Conservation (phyloP, 257 asterid genomes). For the Phtheirospermum japonicum region DNA sequence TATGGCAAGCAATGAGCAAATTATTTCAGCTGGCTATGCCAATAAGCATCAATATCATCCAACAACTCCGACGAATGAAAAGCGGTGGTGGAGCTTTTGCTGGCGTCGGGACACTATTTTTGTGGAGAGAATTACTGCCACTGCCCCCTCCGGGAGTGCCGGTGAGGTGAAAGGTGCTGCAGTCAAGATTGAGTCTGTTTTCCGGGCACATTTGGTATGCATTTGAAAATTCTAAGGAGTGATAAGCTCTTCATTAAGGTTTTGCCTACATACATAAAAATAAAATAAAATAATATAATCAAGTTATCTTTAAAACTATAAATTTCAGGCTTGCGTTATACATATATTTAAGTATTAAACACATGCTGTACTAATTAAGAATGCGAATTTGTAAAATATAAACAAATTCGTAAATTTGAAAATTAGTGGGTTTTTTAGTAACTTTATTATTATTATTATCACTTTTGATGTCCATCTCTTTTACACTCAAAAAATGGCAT, state of each 20-base stretch:
- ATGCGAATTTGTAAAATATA: too few species aligned
- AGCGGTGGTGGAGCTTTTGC: neutral
- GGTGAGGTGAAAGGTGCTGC: constrained; percentile 42
- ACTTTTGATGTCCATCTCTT: too few species aligned
- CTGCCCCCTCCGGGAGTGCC: constrained; percentile 74
- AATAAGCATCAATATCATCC: constrained; percentile 8
- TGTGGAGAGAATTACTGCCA: constrained; percentile 48
- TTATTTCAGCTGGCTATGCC: too few species aligned
- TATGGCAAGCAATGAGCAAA: constrained; percentile 12
- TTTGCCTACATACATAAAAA: too few species aligned
- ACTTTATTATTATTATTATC: too few species aligned
- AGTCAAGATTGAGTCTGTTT: constrained; percentile 72
- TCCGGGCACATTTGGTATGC: constrained; percentile 75
- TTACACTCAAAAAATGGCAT: neutral
- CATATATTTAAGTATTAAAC: too few species aligned
- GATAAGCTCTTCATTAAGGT: too few species aligned
- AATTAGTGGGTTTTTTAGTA: neutral
- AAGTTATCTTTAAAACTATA: too few species aligned
- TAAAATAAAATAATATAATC: too few species aligned
- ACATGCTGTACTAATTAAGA: too few species aligned
- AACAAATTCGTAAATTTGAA: neutral
- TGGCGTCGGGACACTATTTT: constrained; percentile 64
- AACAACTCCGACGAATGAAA: neutral
- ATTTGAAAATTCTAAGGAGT: neutral
- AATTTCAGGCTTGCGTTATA: too few species aligned